Evolutionary conservation across 371 early-diverging fungal species (phyloP), one percentile per base, ranked within the genome.

Genomic region (Sporodiniella umbellata): DNA sequence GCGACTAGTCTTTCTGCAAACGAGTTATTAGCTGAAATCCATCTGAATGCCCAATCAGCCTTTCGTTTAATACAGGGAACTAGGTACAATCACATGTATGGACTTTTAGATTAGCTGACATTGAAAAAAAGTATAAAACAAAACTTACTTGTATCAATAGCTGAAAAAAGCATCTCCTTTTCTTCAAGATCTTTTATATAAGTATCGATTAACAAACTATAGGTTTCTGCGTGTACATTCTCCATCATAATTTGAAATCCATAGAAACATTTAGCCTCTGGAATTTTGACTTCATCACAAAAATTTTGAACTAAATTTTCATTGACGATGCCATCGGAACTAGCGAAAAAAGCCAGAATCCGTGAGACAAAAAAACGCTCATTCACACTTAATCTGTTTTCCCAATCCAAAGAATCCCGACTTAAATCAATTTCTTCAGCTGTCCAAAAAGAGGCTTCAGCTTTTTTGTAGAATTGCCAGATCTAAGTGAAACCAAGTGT

Each of bases 191-290:
- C 99, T 66, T 89, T 89, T 69, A 99, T 93, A 71, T 99, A 99
- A 22, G 99, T 95, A 64, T 99, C 99, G 53, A 99, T 98, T 26
- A 99, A 79, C 14, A 99, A 81, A 52, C 92, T 92, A 84, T 99
- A 99, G 83, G 98, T 99, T 76, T 99, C 99, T 24, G 93, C 85
- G 79, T 99, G 99, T 55, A 99, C 94, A 79, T 99, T 99, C 74
- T 99, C 99, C 60, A 99, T 99, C 94, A 98, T 98, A 67, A 99
- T 96, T 79, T 99, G 99, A 85, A 99, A 99, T 19, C 98, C 99
- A 72, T 99, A 99, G 72, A 99, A 99, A 73, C 92, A 95, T 49
- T 96, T 82, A 18, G 99, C 99, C 74, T 99, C 99, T 45, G 98
- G 91, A 54, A 99, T 89, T 72, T 97, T 96, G 18, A 99, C 98